Conservation (phyloP, 768 basidiomycete species). For the Fibroporia radiculosa region DNA sequence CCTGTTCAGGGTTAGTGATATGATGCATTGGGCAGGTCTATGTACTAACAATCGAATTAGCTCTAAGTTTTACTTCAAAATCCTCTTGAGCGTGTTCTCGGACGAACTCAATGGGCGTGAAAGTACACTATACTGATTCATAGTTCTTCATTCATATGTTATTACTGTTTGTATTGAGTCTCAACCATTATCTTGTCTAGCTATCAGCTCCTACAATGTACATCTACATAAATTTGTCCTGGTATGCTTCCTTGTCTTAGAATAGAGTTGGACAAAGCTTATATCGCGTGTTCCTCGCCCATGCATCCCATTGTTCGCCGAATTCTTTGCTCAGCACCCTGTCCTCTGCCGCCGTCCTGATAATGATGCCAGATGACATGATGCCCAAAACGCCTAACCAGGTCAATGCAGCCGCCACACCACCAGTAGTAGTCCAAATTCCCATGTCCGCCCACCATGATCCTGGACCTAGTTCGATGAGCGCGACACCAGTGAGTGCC, state of each 20-base stretch:
- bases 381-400: neutral
- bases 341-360: constrained; percentile 5
- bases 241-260: constrained; percentile 1
- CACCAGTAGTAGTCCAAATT: neutral
- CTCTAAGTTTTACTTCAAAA: neutral
- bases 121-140: too few species aligned
- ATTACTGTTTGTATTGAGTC: neutral
- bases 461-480: constrained; percentile 5
- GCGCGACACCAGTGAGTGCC: constrained; percentile 1
- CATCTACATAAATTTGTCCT: neutral
- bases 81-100: neutral
- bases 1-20: constrained; percentile 45
- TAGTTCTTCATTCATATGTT: too few species aligned
- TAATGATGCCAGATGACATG: neutral
- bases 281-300: constrained; percentile 9
- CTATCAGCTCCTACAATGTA: neutral
- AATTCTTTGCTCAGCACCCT: constrained; percentile 4
- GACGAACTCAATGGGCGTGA: too few species aligned
- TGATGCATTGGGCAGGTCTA: too few species aligned
- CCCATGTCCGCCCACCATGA: constrained; percentile 5
- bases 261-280: constrained; percentile 5
- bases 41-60: too few species aligned
- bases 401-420: neutral
- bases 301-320: constrained; percentile 9
- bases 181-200: neutral